phyloP scores from a whole-genome alignment of 305 asterid genomes.

The Fraxinus floribunda region DNA sequence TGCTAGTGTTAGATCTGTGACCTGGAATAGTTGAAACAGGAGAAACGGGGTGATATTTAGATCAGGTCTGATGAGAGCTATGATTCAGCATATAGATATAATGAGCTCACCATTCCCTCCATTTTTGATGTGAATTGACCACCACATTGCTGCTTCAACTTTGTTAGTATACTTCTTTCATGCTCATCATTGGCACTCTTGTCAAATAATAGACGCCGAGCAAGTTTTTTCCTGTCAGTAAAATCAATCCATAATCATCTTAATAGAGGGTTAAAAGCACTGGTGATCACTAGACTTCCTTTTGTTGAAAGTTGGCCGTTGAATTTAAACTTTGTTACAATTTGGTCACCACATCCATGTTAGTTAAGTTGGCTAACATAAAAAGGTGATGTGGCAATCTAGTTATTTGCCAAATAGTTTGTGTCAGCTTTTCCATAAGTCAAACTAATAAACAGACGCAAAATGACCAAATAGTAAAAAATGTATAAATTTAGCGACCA shows the following conservation, averaged over 20 bases:
- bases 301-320: background rate
- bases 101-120: constrained; percentile 93
- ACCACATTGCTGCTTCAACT: constrained; percentile 95
- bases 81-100: constrained; percentile 4
- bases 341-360: too few relatives aligned
- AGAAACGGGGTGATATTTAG: background rate
- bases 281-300: background rate
- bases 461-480: background rate
- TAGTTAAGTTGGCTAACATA: too few relatives aligned
- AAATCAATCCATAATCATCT: background rate
- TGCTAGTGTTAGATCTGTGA: constrained; percentile 90
- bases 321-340: background rate
- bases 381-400: background rate
- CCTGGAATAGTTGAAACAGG: constrained; percentile 44
- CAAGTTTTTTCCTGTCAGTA: constrained; percentile 80
- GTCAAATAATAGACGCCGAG: constrained; percentile 85
- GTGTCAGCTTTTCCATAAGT: background rate
- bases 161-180: constrained; percentile 89
- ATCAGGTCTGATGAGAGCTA: background rate
- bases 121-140: constrained; percentile 94
- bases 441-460: background rate
- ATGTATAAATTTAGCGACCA: background rate
- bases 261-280: background rate
- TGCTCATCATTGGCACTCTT: constrained; percentile 98
- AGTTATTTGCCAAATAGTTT: background rate